Evolutionary conservation across 1,284 basidiomycete species (phyloP), one percentile per base, ranked within the genome.

Genomic region (Pseudozyma sp.): DNA sequence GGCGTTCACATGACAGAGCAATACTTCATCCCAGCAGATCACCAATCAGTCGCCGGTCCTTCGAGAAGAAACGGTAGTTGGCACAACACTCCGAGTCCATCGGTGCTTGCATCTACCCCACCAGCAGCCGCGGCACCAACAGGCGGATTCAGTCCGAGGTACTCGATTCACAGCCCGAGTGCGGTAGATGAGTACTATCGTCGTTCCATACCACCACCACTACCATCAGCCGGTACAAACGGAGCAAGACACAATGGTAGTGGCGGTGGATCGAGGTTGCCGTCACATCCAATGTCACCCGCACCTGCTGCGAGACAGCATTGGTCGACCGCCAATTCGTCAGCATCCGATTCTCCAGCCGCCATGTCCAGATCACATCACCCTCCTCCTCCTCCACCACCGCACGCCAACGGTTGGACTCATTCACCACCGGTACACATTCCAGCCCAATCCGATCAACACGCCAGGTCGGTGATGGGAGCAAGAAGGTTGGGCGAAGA

Each of bases 81-180:
- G 60, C 60, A 64, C 16, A 56, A 64, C 16, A 56, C 67, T 3
- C 67, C 67, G 1, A 60, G 53, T 19, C 61, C 56, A 5, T 59
- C 55, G 0, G 44, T 42, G 0, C 45, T 62, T 5, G 14, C 64
- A 1, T 34, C 42, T 2, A 61, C 61, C 1, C 61, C 60, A 1
- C 59, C 67, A 5, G 56, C 67, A 3, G 56, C 67, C 3, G 56
- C 67, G 2, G 56, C 67, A 1, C 43, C 52, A 4, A 47, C 56
- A 37, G 35, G 35, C 2, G 46, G 39, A 5, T 69, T 40, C 49
- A 64, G 60, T n/a, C 52, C 53, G 9, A 42, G 56, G 4, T 39
- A 42, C 9, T 30, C 30, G 8, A 37, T 9, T 42, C 40, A 42
- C 40, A n/a, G 13, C 16, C 16, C 40, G 10, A n/a, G 7, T 5